Conservation (phyloP, 2,329 filamentous ascomycete species). For the Talaromyces atroroseus region DNA sequence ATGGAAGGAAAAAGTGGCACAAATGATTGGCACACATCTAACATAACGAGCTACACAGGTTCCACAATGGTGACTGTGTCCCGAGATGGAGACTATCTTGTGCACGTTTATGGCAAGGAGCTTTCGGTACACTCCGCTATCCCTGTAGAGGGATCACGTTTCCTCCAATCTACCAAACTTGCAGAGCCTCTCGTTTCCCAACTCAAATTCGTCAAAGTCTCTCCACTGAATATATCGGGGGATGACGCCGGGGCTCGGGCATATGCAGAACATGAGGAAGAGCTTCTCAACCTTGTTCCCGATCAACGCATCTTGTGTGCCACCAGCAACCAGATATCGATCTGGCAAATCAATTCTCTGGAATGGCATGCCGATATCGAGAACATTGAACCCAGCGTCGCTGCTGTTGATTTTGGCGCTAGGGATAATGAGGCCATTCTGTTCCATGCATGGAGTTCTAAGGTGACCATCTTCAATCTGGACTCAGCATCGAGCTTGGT, state of each 20-base stretch:
- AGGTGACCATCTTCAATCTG: constrained; percentile 32
- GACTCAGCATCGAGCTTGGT: constrained; percentile 31
- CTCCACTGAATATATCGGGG: constrained; percentile 11
- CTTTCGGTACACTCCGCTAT: constrained; percentile 28
- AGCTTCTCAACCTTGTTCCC: constrained; percentile 15
- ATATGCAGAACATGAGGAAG: background rate
- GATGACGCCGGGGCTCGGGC: background rate
- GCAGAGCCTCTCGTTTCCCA: constrained; percentile 24
- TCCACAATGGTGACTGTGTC: constrained; percentile 17
- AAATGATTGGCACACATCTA: background rate
- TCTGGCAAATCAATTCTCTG: constrained; percentile 34
- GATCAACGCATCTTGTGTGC: constrained; percentile 30
- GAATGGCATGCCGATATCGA: constrained; percentile 37
- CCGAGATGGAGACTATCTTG: constrained; percentile 14
- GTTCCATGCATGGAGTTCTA: constrained; percentile 37
- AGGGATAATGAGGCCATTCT: constrained; percentile 33
- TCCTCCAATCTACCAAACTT: constrained; percentile 26
- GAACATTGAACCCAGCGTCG: constrained; percentile 31
- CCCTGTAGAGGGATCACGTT: constrained; percentile 24
- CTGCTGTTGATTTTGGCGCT: constrained; percentile 33
- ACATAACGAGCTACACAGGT: constrained; percentile 1
- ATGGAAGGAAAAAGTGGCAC: background rate
- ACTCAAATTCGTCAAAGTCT: constrained; percentile 30
- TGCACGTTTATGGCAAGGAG: constrained; percentile 22
- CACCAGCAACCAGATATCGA: constrained; percentile 29